Evolutionary conservation across 1,139 yeast genomes (phyloP), one percentile per base, ranked within the genome.

Genomic region (Blastobotrys petasosporus): DNA sequence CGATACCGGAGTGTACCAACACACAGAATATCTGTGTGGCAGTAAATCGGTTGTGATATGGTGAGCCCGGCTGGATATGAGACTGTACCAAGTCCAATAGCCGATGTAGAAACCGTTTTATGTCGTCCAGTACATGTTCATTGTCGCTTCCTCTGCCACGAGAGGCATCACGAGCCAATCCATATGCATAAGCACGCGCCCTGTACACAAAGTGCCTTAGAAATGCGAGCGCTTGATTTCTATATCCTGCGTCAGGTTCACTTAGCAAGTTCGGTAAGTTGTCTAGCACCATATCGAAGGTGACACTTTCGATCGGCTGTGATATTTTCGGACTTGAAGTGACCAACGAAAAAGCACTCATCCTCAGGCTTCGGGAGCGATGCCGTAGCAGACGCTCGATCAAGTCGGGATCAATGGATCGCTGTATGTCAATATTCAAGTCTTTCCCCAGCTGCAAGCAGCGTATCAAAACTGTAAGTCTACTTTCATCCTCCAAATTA

Each of bases 401-500:
- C 1, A 67, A 55, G 0, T 66, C 61, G 1, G 67, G 46, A 1
- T 71, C 59, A 2, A 78, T 65, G 28, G 65, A 59, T 23, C 67
- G 61, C 1, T 66, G 58, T 7, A 55, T 56, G 35, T 71, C 71
- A 23, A 79, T 70, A 1, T 75, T 75, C 13, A 80, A 58, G 38
- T 77, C 79, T 56, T 81, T 84, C 0, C 87, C 94, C 43, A 82
- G 74, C 56, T 76, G 78, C 41, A 85, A 63, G 44, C 82, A 68
- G 1, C 82, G 78, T 1, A 84, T 66, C 37, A 79, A 64, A 1
- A 75, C 58, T 3, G 72, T 64, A 2, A 73, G 63, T 17, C 73
- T 68, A 9, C 63, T 53, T 13, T 60, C 64, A 2, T 58, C 46
- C 45, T 60, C 30, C 8, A 52, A 48, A 11, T 46, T 52, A 32